These are phyloP conservation scores for Trichoderma koningii DNA, from an alignment of 2,329 filamentous ascomycete species.

Conservation along the genomic window DNA sequence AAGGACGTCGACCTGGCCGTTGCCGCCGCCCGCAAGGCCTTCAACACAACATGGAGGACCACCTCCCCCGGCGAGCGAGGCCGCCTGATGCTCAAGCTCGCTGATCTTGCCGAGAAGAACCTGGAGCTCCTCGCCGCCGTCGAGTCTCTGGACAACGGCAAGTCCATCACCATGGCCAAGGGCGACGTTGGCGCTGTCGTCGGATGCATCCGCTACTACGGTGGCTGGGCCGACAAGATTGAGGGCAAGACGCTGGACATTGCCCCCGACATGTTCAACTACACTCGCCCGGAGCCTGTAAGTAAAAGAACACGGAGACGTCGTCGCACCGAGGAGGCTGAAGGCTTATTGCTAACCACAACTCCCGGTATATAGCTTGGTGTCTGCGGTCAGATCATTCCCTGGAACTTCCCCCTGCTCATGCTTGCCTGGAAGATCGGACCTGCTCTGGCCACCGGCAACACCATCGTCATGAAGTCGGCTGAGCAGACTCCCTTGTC, in stretches of 20 bases:
- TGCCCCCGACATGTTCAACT: slow-evolving; percentile 76
- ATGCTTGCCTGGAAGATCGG: slow-evolving; percentile 85
- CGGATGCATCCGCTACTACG: slow-evolving; percentile 72
- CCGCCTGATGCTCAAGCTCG: slow-evolving; percentile 71
- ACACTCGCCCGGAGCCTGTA: slow-evolving; percentile 74
- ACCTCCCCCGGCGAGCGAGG: slow-evolving; percentile 72
- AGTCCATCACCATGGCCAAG: slow-evolving; percentile 74
- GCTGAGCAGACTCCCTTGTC: slow-evolving; percentile 43
- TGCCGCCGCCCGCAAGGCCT: slow-evolving; percentile 80
- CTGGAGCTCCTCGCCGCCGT: slow-evolving; percentile 73
- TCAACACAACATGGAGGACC: slow-evolving; percentile 70
- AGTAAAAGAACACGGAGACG: slow-evolving; percentile 33
- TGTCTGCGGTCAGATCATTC: slow-evolving; percentile 85
- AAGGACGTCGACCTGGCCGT: slow-evolving; percentile 84
- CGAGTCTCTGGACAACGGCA: slow-evolving; percentile 87
- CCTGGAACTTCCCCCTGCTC: slow-evolving; percentile 83
- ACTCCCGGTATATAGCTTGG: slow-evolving; percentile 50
- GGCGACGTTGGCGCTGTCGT: slow-evolving; percentile 70
- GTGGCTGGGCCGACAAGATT: slow-evolving; percentile 90
- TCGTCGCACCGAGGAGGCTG: background rate
- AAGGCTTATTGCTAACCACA: background rate
- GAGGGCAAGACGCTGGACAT: slow-evolving; percentile 85
- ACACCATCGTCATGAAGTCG: slow-evolving; percentile 72
- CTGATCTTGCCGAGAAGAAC: slow-evolving; percentile 79
- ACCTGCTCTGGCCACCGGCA: slow-evolving; percentile 71